phyloP scores from a whole-genome alignment of 495 filamentous ascomycete species.

The Hypoxylon rickii region DNA sequence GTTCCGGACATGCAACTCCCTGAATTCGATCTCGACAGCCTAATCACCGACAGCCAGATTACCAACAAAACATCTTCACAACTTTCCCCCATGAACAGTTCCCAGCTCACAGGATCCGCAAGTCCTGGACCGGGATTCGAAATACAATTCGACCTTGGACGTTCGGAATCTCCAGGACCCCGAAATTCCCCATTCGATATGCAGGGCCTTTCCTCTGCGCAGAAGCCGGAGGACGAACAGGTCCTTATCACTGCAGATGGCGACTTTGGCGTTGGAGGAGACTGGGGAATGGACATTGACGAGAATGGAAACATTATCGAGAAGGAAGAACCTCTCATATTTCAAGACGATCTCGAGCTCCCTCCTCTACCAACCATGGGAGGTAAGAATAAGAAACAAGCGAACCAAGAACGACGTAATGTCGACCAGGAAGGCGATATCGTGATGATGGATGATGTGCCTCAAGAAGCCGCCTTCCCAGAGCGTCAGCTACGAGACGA shows the following conservation, averaged over 20 bases:
- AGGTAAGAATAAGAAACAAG: slow-evolving; percentile 5
- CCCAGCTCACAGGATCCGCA: slow-evolving; percentile 8
- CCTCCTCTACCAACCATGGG: slow-evolving; percentile 38
- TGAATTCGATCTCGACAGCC: slow-evolving; percentile 58
- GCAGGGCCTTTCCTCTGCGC: slow-evolving; percentile 26
- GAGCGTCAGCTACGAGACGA: slow-evolving; percentile 18
- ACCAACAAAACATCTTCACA: slow-evolving; percentile 54
- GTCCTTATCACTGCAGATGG: slow-evolving; percentile 34
- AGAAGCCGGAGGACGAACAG: slow-evolving; percentile 30
- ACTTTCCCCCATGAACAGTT: slow-evolving; percentile 40
- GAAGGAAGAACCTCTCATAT: slow-evolving; percentile 9
- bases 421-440: slow-evolving; percentile 30
- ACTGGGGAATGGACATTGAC: slow-evolving; percentile 51
- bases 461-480: slow-evolving; percentile 39
- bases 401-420: slow-evolving; percentile 8
- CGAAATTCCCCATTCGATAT: slow-evolving; percentile 28
- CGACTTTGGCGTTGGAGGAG: slow-evolving; percentile 33
- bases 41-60: slow-evolving; percentile 41
- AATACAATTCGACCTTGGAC: slow-evolving; percentile 24
- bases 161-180: slow-evolving; percentile 19
- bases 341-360: slow-evolving; percentile 43
- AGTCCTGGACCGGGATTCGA: slow-evolving; percentile 18
- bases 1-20: slow-evolving; percentile 67
- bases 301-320: slow-evolving; percentile 47
- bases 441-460: slow-evolving; percentile 39